Evolutionary conservation across 331 rosid species (phyloP).

Genomic region (Dryas integrifolia): DNA sequence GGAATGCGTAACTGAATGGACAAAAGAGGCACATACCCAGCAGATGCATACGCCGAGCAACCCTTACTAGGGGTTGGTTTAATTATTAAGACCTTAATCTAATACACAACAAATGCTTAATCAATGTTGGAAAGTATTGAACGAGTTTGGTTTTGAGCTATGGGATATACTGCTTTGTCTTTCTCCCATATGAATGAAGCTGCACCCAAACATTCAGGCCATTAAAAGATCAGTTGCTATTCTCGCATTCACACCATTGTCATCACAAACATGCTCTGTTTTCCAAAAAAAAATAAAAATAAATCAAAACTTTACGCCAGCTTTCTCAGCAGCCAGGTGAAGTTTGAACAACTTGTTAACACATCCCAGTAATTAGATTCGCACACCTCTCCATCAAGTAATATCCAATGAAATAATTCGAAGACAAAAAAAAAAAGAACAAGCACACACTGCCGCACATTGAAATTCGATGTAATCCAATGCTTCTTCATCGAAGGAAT

Average conservation of each 20-base stretch:
- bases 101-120: not conserved
- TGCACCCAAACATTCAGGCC: conserved; percentile 11
- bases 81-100: conserved; percentile 1
- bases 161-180: conserved; percentile 11
- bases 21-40: conserved; percentile 18
- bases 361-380: not conserved
- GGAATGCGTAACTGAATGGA: not conserved
- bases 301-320: not conserved
- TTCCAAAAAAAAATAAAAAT: not conserved
- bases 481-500: not conserved
- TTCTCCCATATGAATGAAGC: conserved; percentile 31
- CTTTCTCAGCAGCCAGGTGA: conserved; percentile 16
- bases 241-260: not conserved
- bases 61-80: conserved; percentile 13
- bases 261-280: not conserved
- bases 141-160: conserved; percentile 14
- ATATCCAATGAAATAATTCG: not conserved
- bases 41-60: conserved; percentile 17
- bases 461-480: not conserved
- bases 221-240: too few species aligned
- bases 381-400: not conserved
- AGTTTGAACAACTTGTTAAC: not conserved
- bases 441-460: not conserved
- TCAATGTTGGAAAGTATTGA: not conserved
- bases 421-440: not conserved